phyloP scores from a whole-genome alignment of 2,329 filamentous ascomycete genomes.

The Fusarium proliferatum region DNA sequence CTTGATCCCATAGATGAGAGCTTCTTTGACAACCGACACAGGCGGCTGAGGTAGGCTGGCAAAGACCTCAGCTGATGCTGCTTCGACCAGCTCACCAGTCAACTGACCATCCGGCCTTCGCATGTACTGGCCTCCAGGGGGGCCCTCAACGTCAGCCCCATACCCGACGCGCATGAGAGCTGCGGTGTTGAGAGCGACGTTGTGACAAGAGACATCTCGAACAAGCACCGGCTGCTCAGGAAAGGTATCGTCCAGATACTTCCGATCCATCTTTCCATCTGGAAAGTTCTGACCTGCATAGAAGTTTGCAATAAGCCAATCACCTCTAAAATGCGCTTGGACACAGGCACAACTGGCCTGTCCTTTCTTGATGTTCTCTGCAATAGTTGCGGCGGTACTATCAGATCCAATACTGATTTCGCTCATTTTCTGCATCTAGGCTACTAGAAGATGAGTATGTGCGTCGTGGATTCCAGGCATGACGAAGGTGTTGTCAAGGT shows the following conservation, averaged over 20 bases:
- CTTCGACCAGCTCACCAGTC: neutral
- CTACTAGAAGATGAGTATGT: neutral
- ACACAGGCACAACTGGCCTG: neutral
- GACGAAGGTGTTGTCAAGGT: neutral
- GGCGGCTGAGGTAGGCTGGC: neutral
- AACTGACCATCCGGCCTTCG: neutral
- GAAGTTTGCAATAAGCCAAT: neutral
- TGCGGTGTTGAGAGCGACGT: neutral
- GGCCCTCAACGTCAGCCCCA: neutral
- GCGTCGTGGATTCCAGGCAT: neutral
- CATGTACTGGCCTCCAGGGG: neutral
- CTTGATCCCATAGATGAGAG: neutral
- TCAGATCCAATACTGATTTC: neutral
- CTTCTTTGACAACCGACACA: neutral
- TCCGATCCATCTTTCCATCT: neutral
- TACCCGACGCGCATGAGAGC: neutral
- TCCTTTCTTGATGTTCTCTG: neutral
- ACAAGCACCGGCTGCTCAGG: neutral
- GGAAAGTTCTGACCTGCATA: neutral
- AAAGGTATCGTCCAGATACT: neutral
- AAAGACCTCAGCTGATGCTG: neutral
- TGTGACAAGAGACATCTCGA: neutral
- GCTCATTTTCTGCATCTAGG: neutral
- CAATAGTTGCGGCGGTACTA: neutral
- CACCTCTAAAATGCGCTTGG: neutral